A percentile compares a stretch with the other conserved stretches of the same genome.
Conservation (phyloP, 441 rosid genomes). For the Gossypium schwendimanii region DNA sequence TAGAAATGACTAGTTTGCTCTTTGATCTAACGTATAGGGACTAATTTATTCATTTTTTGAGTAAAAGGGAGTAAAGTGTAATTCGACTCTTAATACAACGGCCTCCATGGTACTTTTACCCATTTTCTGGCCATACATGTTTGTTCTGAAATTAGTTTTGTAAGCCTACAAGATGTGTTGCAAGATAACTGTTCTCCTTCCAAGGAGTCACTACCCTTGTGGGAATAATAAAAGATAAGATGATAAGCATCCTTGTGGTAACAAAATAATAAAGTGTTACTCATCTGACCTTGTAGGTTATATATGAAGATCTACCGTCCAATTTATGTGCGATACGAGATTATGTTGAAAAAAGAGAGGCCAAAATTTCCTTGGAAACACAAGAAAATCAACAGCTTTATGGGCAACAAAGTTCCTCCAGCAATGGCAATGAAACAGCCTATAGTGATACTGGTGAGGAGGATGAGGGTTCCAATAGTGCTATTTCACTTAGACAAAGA, state of each 20-base stretch:
- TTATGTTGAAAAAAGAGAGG: constrained; percentile 58
- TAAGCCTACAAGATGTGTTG: background rate
- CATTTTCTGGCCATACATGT: background rate
- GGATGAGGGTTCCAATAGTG: constrained; percentile 12
- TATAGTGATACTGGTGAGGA: constrained; percentile 13
- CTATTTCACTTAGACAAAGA: constrained; percentile 40
- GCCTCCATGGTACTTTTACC: too few species aligned
- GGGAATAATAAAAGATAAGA: background rate
- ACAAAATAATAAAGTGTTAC: background rate
- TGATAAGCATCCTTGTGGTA: background rate
- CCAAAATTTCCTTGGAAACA: constrained; percentile 33
- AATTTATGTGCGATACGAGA: constrained; percentile 87
- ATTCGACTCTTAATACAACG: too few species aligned
- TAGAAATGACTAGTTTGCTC: too few species aligned
- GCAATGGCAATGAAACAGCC: constrained; percentile 15
- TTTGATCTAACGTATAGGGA: too few species aligned
- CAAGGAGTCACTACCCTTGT: background rate
- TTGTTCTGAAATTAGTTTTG: background rate
- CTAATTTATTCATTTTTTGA: too few species aligned
- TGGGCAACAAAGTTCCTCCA: constrained; percentile 29
- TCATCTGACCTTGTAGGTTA: constrained; percentile 45
- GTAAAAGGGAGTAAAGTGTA: too few species aligned
- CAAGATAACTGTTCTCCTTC: background rate
- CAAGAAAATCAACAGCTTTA: constrained; percentile 24
- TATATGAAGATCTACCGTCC: constrained; percentile 98